phyloP scores from a whole-genome alignment of 805 yeast genomes.

The Priceomyces fermenticarens region DNA sequence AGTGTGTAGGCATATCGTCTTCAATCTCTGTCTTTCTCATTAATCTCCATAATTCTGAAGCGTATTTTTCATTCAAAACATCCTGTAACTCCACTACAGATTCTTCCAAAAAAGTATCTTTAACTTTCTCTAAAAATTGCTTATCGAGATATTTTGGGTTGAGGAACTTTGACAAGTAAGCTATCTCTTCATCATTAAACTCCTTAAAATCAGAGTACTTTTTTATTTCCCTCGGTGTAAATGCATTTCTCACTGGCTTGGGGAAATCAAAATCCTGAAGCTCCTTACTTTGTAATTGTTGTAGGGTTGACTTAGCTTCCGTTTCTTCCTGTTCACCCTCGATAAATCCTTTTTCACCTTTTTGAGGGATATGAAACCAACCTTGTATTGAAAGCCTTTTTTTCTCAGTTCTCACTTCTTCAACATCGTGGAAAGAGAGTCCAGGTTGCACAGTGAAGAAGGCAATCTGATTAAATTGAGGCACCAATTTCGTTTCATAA shows the following conservation, averaged over 20 bases:
- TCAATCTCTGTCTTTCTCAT: conserved; percentile 62
- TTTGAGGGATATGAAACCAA: conserved; percentile 98
- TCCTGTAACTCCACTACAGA: conserved; percentile 66
- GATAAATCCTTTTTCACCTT: conserved; percentile 81
- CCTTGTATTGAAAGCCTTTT: conserved; percentile 94
- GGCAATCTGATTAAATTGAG: conserved; percentile 94
- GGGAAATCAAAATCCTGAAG: conserved; percentile 82
- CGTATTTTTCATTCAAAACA: conserved; percentile 57
- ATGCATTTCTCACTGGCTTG: conserved; percentile 49
- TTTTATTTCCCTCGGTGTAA: conserved; percentile 38
- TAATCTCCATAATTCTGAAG: conserved; percentile 41
- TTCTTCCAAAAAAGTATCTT: conserved; percentile 56
- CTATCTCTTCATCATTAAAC: conserved; percentile 34
- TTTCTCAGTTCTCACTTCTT: conserved; percentile 89
- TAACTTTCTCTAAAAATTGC: conserved; percentile 43
- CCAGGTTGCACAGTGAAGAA: conserved; percentile 97
- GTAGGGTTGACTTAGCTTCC: conserved; percentile 72
- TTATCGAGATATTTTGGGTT: conserved; percentile 45
- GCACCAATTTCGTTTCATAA: conserved; percentile 64
- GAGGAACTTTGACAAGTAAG: conserved; percentile 52
- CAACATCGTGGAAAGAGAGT: conserved; percentile 94
- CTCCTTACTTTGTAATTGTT: conserved; percentile 73
- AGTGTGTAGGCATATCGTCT: conserved; percentile 52
- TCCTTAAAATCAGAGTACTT: conserved; percentile 20
- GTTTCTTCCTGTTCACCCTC: conserved; percentile 80